Evolutionary conservation across 176 grass and related monocot genomes (phyloP), one percentile per base, ranked within the genome.

Genomic region (Oryza rufipogon): DNA sequence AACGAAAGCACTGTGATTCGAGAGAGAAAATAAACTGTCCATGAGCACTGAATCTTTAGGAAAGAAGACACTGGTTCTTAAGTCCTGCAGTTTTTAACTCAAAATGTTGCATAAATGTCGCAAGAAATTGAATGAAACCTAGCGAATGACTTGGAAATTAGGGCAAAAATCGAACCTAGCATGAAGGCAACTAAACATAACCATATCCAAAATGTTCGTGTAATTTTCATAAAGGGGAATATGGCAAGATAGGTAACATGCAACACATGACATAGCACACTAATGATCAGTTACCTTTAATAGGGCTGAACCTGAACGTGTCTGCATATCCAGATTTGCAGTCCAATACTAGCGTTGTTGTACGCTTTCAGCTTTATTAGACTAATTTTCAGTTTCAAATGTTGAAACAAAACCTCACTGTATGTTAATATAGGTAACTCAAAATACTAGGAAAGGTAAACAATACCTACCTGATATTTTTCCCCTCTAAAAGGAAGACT

Each of bases 401-500:
- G 46, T 80, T 54, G 68, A 81, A 83, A 92, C 56, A 83, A 28
- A 36, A 79, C 51, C 76, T 70, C 75, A 87, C 80, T 66, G 82
- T 78, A 85, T 79, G 75, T 32, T 25, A 68, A 68, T 51, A 94
- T 79, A 73, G 71, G 66, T 54, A 82, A 69, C 56, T 78, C 83
- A 69, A 83, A 91, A 83, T 76, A 48, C 65, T 74, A 75, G 73
- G 75, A 89, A 86, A 46, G 76, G 85, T 66, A 87, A 80, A 69
- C 68, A 10, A 80, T 91, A 93, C 95, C 95, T 93, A 95, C 95
- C 95, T 93, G 87, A 83, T 42, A 83, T 42, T 75, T 72, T 89
- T 88, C 88, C 82, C 89, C 78, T 91, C 85, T 89, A 97, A 92
- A 83, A 88, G 81, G 79, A 85, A 94, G 64, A 77, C 68, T 81